These are phyloP conservation scores for Juncus effusus DNA, from an alignment of 176 grass and related monocot genomes.

Conservation along the genomic window DNA sequence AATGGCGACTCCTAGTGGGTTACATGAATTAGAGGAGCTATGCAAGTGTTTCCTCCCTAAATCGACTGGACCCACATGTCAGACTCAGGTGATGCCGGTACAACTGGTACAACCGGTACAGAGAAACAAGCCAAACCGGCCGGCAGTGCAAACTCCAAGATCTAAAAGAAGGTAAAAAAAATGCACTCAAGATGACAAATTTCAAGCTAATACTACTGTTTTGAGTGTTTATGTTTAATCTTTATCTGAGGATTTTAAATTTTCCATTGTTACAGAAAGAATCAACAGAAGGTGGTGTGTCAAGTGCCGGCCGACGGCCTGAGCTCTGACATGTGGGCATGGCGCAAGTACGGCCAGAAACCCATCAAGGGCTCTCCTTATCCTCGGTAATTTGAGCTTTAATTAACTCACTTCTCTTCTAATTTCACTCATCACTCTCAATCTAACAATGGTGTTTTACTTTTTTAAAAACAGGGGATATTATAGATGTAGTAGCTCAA, in stretches of 20 bases:
- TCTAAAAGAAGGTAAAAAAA: conserved; percentile 54
- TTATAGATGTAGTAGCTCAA: conserved; percentile 71
- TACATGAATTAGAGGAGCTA: conserved; percentile 41
- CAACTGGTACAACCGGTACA: conserved; percentile 21
- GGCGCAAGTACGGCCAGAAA: conserved; percentile 97
- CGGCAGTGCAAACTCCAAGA: conserved; percentile 27
- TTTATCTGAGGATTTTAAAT: neutral
- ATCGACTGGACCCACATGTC: conserved; percentile 4
- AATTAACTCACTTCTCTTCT: neutral
- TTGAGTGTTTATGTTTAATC: neutral
- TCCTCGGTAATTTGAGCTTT: conserved; percentile 37
- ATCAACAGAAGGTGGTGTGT: conserved; percentile 45
- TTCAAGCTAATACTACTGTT: neutral
- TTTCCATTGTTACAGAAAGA: conserved; percentile 47
- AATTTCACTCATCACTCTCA: neutral
- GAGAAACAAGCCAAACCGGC: neutral
- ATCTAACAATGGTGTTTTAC: neutral
- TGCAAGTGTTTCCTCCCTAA: conserved; percentile 34
- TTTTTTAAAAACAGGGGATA: conserved; percentile 42
- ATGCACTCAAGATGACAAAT: neutral
- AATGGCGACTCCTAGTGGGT: neutral
- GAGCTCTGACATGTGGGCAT: conserved; percentile 72
- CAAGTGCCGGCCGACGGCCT: conserved; percentile 41
- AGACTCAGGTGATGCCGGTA: neutral
- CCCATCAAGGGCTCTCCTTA: conserved; percentile 90